Base-by-base conservation (phyloP, 495 filamentous ascomycete species). In the Penicillium atrosanguineum region DNA sequence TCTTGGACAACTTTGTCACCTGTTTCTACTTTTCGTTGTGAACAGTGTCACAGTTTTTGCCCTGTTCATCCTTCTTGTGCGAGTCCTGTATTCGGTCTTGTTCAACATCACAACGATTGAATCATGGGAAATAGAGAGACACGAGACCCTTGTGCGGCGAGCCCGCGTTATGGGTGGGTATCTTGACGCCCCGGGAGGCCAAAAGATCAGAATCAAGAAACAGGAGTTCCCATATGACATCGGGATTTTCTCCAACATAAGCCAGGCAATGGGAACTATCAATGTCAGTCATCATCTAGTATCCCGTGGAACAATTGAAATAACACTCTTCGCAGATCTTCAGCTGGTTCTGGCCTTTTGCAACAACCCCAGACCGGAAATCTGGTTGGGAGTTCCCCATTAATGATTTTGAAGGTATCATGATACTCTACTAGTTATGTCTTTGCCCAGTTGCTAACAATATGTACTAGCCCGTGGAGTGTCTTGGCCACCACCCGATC, bases 221-320 rank as follows among this genome's bases (percentile, higher is more conserved):
- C 86, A 94, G 58, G 91, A 95, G 61, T 96, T 91, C 64, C 91
- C 91, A 0, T 97, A 95, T 60, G 94, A 98, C 64, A 79, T 97
- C 52, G 95, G 94, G 8, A 77, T 97, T 44, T 94, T 84, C 79
- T 72, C 73, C 19, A 96, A 96, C 63, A 71, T 92, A 43, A 82
- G 72, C 50, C 82, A 86, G 50, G 87, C 80, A 28, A 91, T 95
- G 84, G 91, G 80, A 0, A 83, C 75, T 53, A 58, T 58, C 21
- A 77, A 79, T 69, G 74, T 78, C 12, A 52, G 68, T 62, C 0
- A 8, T 23, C 14, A 29, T 44, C 4, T 1, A 9, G 9, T 12
- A 7, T 43, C 12, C 7, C 7, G 18, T 3, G 7, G 1, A 25
- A 23, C 15, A n/a, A 20, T 3, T 3, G 0, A 1, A 21, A 9